A percentile compares a stretch with the other conserved stretches of the same genome.
Evolutionary conservation across 116 monocot species (phyloP).

Genomic region (Zostera marina): DNA sequence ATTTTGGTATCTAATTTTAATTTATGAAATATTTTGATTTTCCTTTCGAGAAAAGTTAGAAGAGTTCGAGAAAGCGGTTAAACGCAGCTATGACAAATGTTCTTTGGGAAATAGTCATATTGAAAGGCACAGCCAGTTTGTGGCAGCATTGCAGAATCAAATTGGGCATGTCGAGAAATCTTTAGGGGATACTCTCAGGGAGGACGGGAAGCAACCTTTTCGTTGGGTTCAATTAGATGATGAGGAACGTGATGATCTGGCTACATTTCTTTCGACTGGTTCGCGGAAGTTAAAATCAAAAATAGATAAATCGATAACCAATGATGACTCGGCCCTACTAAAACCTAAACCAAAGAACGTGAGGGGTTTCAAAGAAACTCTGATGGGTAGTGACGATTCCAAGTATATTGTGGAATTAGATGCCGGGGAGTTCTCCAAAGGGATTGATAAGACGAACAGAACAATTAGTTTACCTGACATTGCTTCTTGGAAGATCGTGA

Average conservation of each 20-base stretch:
- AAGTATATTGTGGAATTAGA: conserved; percentile 13
- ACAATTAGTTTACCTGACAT: conserved; percentile 16
- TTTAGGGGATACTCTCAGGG: conserved; percentile 21
- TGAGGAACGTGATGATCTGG: conserved; percentile 56
- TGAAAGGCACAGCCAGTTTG: conserved; percentile 26
- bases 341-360: not conserved
- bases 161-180: conserved; percentile 20
- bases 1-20: too few species aligned
- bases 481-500: conserved; percentile 39
- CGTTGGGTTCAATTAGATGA: conserved; percentile 56
- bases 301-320: not conserved
- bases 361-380: conserved; percentile 11
- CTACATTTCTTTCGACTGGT: conserved; percentile 37
- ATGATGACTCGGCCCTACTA: not conserved
- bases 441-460: conserved; percentile 7
- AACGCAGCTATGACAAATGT: conserved; percentile 23
- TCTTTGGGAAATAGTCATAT: conserved; percentile 18
- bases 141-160: conserved; percentile 19
- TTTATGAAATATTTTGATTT: not conserved
- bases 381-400: conserved; percentile 9
- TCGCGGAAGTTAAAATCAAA: conserved; percentile 3
- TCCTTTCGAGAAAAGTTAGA: conserved; percentile 33
- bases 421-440: conserved; percentile 11
- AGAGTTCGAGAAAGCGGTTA: conserved; percentile 54
- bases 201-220: conserved; percentile 38